A percentile compares a stretch with the other conserved stretches of the same genome.
Conservation (phyloP, 139 green algal species). For the Mychonastes homosphaera region DNA sequence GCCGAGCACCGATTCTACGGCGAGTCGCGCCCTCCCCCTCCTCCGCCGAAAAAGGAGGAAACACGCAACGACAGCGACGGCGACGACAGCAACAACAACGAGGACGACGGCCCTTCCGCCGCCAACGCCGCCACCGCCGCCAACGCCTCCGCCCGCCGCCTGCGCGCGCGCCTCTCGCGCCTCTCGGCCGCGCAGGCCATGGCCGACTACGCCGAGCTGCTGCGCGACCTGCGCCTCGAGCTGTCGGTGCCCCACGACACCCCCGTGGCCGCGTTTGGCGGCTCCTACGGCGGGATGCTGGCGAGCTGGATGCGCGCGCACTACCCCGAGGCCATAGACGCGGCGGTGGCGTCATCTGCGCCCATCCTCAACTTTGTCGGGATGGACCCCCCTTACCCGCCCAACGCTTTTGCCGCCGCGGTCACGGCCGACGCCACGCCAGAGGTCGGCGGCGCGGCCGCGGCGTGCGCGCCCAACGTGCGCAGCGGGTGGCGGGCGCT, state of each 20-base stretch:
- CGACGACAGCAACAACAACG: neutral
- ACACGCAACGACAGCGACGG: neutral
- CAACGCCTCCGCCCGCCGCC: too few relatives aligned
- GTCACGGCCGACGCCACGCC: neutral
- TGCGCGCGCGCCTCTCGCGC: too few relatives aligned
- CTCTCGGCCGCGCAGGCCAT: constrained; percentile 52
- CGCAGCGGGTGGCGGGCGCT: constrained; percentile 28
- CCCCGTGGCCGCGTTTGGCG: constrained; percentile 71
- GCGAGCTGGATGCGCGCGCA: constrained; percentile 68
- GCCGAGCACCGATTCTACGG: constrained; percentile 51
- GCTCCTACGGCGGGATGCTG: constrained; percentile 80
- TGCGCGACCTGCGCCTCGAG: constrained; percentile 33
- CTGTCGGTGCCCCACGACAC: constrained; percentile 13
- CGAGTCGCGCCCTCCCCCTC: neutral
- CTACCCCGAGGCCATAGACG: constrained; percentile 67
- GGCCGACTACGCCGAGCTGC: constrained; percentile 62
- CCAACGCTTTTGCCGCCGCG: constrained; percentile 12
- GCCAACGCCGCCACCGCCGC: neutral
- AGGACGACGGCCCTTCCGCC: neutral
- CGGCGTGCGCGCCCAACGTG: constrained; percentile 18
- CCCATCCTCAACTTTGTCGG: constrained; percentile 84
- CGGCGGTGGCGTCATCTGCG: constrained; percentile 76
- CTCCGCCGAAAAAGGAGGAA: neutral
- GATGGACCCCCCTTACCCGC: too few relatives aligned
- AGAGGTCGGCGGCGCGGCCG: neutral